phyloP scores from a whole-genome alignment of 2,329 filamentous ascomycete genomes.

The Ophiostoma ulmi region DNA sequence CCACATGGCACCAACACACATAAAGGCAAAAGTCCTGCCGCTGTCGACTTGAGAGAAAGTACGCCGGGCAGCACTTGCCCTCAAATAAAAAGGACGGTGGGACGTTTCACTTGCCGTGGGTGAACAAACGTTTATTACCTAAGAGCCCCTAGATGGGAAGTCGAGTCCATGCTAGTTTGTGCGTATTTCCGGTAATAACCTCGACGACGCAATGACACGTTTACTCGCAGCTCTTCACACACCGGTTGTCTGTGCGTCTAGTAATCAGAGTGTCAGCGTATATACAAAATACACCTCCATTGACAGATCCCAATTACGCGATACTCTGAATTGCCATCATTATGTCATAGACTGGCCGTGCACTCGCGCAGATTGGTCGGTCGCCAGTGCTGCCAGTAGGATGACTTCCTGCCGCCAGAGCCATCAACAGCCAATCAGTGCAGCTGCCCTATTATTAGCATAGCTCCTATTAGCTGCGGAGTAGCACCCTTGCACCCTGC shows the following conservation, averaged over 20 bases:
- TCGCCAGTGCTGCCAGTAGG: not conserved
- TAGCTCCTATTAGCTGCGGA: not conserved
- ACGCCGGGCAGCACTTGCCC: not conserved
- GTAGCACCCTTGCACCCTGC: not conserved
- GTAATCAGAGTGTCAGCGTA: no score
- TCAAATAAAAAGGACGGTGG: not conserved
- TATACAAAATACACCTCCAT: no score
- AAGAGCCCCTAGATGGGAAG: not conserved
- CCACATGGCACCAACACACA: not conserved
- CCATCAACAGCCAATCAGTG: not conserved
- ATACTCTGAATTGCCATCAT: not conserved
- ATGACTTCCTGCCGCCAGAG: not conserved
- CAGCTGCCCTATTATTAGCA: not conserved
- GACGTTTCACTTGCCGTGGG: not conserved
- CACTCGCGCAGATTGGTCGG: not conserved
- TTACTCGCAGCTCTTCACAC: not conserved
- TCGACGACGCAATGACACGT: not conserved
- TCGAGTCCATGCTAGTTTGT: not conserved
- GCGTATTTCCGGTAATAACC: not conserved
- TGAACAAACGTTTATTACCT: no score
- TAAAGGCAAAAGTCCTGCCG: not conserved
- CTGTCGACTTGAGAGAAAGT: not conserved
- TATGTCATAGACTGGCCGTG: not conserved
- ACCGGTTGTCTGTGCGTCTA: not conserved
- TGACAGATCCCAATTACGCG: no score